Evolutionary conservation across 768 basidiomycete species (phyloP).

Genomic region (Boletus rubroflammeus): DNA sequence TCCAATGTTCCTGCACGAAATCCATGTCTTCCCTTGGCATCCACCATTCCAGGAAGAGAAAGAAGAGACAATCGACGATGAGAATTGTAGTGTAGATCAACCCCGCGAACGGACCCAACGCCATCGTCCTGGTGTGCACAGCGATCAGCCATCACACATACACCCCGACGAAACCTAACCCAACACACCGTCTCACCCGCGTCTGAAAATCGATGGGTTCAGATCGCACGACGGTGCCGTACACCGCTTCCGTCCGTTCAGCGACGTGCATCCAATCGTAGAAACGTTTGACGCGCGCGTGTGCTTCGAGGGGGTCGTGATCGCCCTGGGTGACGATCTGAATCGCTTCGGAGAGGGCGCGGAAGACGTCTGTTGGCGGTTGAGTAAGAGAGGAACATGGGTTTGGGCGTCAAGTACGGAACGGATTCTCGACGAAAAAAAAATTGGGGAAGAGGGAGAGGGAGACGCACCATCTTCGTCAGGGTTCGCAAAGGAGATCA

Average conservation of each 20-base stretch:
- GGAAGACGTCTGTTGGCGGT: conserved; percentile 63
- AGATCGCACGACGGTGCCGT: conserved; percentile 59
- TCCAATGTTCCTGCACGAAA: conserved; percentile 66
- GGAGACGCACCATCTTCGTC: conserved; percentile 79
- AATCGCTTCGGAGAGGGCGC: conserved; percentile 80
- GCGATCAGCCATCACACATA: background rate
- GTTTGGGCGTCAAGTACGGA: background rate
- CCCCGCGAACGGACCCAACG: conserved; percentile 76
- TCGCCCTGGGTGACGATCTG: conserved; percentile 57
- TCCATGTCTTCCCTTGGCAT: conserved; percentile 76
- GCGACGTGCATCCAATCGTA: conserved; percentile 87
- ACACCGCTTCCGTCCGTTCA: conserved; percentile 79
- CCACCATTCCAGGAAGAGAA: conserved; percentile 79
- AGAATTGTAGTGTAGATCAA: conserved; percentile 86
- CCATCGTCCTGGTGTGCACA: conserved; percentile 56
- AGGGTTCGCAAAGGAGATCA: conserved; percentile 93
- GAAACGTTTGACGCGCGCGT: conserved; percentile 73
- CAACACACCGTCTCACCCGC: conserved; percentile 65
- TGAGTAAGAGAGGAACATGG: background rate
- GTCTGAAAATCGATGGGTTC: conserved; percentile 71
- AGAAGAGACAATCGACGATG: conserved; percentile 87
- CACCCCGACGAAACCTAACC: background rate
- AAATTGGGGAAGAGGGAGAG: background rate
- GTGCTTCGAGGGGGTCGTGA: conserved; percentile 75
- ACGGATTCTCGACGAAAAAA: background rate